Base-by-base conservation (phyloP, 208 protist species). In the Crithidia bombi region DNA sequence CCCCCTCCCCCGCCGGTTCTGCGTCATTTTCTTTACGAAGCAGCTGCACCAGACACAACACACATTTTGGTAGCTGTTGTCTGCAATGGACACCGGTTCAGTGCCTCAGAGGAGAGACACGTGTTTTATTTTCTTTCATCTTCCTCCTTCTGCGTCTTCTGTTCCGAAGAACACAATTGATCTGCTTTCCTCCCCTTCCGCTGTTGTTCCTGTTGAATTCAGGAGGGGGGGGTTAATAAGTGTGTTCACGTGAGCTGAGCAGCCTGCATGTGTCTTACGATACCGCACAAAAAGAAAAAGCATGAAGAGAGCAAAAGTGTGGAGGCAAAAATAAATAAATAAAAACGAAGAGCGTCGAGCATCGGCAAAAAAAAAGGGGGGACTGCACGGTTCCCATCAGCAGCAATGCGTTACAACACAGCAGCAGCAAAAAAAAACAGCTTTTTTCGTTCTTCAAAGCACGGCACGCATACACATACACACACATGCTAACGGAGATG, bases 281-380 rank as follows among this genome's bases (percentile, higher is more conserved):
- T 25, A 12, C 7, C 9, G 28, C 5, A 36, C 41, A 33, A 49
- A 17, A 65, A 43, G 46, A 44, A 52, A 65, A n/a, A n/a, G 32
- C 3, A 55, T 21, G 7, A 10, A 63, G 44, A 41, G 21, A 17
- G 30, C 26, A 55, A 35, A 58, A 36, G 47, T 14, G 1, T 11
- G 6, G 10, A 59, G 12, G 3, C 19, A 65, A 41, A 51, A 71
- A 39, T 21, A 63, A 71, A 71, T 54, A 69, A 52, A 59, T 55
- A 4, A 32, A 17, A 32, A 10, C 44, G 23, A 51, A 30, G 2
- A 36, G 23, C 3, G 21, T 5, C 11, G 6, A 3, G 28, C 50
- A 36, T 2, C 32, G 23, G 25, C n/a, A 26, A 43, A 58, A 58
- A 43, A 56, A 36, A 56, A 56, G 2, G 4, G 5, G 17, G 4